Evolutionary conservation across 2,329 filamentous ascomycete species (phyloP).

Genomic region (Microcyclospora pomicola): DNA sequence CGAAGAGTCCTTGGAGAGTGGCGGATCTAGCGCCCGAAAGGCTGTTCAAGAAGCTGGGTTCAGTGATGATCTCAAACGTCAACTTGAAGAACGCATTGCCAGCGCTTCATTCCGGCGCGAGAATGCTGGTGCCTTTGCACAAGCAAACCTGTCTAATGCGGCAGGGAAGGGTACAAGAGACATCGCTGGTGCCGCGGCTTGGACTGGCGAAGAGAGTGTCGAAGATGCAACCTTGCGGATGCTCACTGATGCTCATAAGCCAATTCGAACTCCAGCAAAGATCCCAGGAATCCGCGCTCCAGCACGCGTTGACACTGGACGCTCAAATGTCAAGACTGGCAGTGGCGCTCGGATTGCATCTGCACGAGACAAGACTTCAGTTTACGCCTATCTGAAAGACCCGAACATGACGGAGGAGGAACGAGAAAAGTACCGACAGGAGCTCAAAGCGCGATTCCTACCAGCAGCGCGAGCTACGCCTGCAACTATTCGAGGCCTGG

Average conservation of each 20-base stretch:
- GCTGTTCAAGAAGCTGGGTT: conserved; percentile 49
- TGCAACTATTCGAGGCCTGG: conserved; percentile 61
- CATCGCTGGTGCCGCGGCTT: conserved; percentile 53
- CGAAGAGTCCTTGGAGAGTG: conserved; percentile 42
- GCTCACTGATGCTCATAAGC: conserved; percentile 49
- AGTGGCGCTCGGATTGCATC: conserved; percentile 40
- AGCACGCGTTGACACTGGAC: conserved; percentile 32
- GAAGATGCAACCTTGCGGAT: conserved; percentile 73
- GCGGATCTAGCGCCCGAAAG: conserved; percentile 40
- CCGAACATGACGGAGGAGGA: conserved; percentile 54
- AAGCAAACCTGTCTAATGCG: conserved; percentile 41
- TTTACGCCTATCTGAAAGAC: conserved; percentile 38
- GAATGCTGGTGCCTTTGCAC: conserved; percentile 39
- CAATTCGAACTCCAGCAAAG: conserved; percentile 30
- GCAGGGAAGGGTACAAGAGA: conserved; percentile 55
- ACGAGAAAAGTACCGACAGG: conserved; percentile 52
- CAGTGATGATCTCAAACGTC: conserved; percentile 44
- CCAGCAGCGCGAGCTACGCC: conserved; percentile 61
- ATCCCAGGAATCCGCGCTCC: conserved; percentile 26
- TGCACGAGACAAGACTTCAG: conserved; percentile 44
- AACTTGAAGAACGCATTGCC: conserved; percentile 46
- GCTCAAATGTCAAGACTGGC: conserved; percentile 25
- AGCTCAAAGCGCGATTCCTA: conserved; percentile 69
- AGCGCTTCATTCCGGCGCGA: conserved; percentile 41
- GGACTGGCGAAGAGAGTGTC: conserved; percentile 63